Base-by-base conservation (phyloP, 306 rosid species). In the Quercus mongolica region DNA sequence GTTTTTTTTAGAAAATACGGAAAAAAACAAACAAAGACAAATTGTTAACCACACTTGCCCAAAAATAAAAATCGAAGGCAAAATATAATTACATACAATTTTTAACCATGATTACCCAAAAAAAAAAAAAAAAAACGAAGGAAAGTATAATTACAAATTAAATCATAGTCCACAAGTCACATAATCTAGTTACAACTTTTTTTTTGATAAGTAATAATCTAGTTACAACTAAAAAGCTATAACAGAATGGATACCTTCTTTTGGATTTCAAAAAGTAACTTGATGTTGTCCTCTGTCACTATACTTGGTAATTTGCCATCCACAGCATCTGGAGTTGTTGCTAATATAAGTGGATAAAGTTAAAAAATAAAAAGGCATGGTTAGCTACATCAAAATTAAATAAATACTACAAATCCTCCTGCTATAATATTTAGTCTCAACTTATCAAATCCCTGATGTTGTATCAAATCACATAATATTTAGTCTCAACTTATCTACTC, bases 231-330 rank as follows among this genome's bases (percentile, higher is more conserved):
- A 28, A 44, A 57, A 67, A 25, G 23, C 31, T 54, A 65, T 56
- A 61, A 17, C 21, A 58, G 23, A 82, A 70, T 28, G 68, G 68
- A 78, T 80, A 93, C 98, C 94, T 89, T 93, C 76, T 89, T 95
- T 80, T 95, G 98, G 79, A 95, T 80, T 85, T 93, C 93, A 85
- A 95, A 95, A 58, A 95, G 94, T 84, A 95, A 87, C 86, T 82
- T 93, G 71, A 95, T 81, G 84, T 93, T 95, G 83, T 87, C 85
- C 86, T 93, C 97, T 17, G 95, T 87, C 82, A 95, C 89, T 79
- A 95, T 91, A 82, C 87, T 89, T 74, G 97, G 94, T 52, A 92
- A 81, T 38, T 84, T 91, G 74, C 88, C 86, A 80, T 82, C 82
- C 81, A 67, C 80, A 13, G 56, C 73, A 82, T 88, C 92, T 49